Evolutionary conservation across 2,329 filamentous ascomycete species (phyloP), one percentile per base, ranked within the genome.

Genomic region (Domatiomyces globalis): DNA sequence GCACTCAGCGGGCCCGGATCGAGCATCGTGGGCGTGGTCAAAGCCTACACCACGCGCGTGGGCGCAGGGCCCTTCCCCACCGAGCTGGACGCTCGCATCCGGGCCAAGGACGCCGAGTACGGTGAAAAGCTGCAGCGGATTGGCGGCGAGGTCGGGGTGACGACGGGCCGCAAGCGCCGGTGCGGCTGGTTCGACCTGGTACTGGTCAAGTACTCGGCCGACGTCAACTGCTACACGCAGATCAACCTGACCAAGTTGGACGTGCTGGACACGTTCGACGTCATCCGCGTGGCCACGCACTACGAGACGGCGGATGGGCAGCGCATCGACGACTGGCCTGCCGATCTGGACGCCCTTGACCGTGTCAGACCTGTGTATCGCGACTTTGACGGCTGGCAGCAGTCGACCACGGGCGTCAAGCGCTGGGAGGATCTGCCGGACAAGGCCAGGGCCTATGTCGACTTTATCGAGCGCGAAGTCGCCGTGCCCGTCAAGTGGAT

Each of bases 151-250:
- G 72, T 74, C 51, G 75, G 79, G 54, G 75, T 78, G 44, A 78
- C 75, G 2, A 82, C 79, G 5, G 79, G 79, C 49, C 75, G 79
- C 47, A 75, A 73, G 60, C 74, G 79, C 39, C 76, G 79, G 54
- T 82, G 79, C 59, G 79, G 79, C 49, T 82, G 79, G 79, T 72
- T 82, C 57, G 79, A 83, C 62, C 70, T 82, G 43, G 78, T 82
- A n/a, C 70, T 82, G 15, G 70, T 79, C 58, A 77, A 78, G 61
- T 79, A 80, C 71, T 79, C 76, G 63, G 75, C 77, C 27, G 67
- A 75, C 10, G 67, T 74, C 58, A 74, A 74, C 65, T 69, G 72
- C 64, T 74, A 74, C 64, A 74, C 72, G 15, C 66, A 69, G 10
- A 69, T 81, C 60, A 82, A 83, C 68, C 69, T 82, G 51, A 82